These are phyloP conservation scores for Cladosporium velox DNA, from an alignment of 2,329 filamentous ascomycete species.

Conservation along the genomic window DNA sequence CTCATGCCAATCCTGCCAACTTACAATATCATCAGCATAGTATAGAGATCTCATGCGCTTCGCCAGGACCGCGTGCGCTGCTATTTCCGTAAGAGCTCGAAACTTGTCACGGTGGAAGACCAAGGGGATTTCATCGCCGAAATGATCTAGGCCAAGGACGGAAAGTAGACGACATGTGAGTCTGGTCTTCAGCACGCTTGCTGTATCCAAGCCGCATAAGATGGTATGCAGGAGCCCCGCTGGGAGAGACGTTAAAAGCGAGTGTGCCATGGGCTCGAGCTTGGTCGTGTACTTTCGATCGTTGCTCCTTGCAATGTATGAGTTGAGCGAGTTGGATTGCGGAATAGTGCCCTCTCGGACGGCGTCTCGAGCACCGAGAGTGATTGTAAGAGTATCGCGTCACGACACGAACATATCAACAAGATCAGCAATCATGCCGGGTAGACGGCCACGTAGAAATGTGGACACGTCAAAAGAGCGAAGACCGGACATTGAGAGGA, in stretches of 20 bases:
- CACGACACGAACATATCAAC: not conserved
- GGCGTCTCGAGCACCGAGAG: too few species aligned
- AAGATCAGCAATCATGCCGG: not conserved
- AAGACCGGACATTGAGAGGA: not conserved
- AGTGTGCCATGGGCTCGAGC: not conserved
- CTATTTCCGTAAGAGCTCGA: not conserved
- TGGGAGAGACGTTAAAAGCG: not conserved
- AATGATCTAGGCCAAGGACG: not conserved
- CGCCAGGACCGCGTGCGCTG: not conserved
- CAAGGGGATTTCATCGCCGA: not conserved
- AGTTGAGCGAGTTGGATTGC: too few species aligned
- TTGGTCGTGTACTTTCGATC: not conserved
- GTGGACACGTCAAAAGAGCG: not conserved
- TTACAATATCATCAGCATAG: not conserved
- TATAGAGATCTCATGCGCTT: not conserved
- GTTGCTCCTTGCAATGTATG: too few species aligned
- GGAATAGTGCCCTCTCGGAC: too few species aligned
- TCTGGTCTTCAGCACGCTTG: not conserved
- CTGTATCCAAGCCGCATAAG: not conserved
- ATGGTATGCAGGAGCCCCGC: not conserved
- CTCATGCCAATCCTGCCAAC: not conserved
- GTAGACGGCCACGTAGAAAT: not conserved
- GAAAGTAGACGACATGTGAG: not conserved
- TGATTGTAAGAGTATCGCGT: too few species aligned
- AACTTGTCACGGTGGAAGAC: not conserved